Percentiles rank a stretch among this genome's conserved stretches.
These are phyloP conservation scores for Colletotrichum tamarilloi DNA, from an alignment of 2,329 filamentous ascomycete species.

Conservation along the genomic window DNA sequence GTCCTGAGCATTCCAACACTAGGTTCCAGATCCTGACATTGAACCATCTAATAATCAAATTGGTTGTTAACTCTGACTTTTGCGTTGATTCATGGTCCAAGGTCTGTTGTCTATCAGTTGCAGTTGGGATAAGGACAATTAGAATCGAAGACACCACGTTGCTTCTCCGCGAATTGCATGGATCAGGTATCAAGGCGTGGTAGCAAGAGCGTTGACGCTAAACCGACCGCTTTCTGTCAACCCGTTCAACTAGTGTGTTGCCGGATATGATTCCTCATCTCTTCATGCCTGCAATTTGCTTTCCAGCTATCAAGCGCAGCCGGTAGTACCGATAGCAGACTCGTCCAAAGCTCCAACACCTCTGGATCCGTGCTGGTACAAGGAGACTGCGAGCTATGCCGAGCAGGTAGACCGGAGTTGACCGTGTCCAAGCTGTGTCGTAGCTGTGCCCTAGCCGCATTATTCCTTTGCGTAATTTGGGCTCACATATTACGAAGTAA, in stretches of 20 bases:
- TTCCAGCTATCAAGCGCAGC: too few relatives aligned
- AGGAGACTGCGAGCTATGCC: background rate
- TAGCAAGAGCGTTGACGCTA: background rate
- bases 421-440: background rate
- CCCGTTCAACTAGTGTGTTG: background rate
- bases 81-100: background rate
- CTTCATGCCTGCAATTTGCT: background rate
- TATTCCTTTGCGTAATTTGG: background rate
- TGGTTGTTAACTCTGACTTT: background rate
- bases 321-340: background rate
- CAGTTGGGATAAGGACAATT: background rate
- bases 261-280: background rate
- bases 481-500: background rate
- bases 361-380: background rate
- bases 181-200: background rate
- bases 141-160: slow-evolving; percentile 9
- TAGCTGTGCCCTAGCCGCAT: background rate
- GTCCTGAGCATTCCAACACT: background rate
- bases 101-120: background rate
- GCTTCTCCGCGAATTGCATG: slow-evolving; percentile 12
- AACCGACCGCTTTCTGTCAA: background rate
- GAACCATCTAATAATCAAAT: background rate
- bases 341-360: background rate
- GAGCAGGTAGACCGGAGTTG: background rate
- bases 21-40: background rate